Percentiles rank a stretch among this genome's conserved stretches.
These are phyloP conservation scores for Eutrema heterophyllum DNA, from an alignment of 345 rosid genomes.

Conservation along the genomic window DNA sequence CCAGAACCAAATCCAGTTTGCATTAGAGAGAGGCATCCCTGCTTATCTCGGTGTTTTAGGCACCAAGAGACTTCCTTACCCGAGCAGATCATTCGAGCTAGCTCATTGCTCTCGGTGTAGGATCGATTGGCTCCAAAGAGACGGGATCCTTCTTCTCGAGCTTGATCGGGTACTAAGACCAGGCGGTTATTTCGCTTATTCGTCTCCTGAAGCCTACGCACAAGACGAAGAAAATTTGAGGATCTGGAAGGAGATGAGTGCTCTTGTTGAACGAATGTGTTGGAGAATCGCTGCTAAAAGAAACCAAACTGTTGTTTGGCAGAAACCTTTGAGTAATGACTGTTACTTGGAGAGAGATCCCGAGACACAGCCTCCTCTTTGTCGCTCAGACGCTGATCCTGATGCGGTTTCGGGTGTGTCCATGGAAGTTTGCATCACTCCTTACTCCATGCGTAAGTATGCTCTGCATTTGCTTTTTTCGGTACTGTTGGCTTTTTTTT, in stretches of 20 bases:
- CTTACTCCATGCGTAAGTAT: constrained; percentile 82
- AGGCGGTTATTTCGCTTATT: constrained; percentile 97
- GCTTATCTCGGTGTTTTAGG: constrained; percentile 98
- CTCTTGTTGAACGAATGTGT: constrained; percentile 89
- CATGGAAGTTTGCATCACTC: constrained; percentile 94
- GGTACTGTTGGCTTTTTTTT: too few relatives aligned
- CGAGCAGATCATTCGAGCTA: constrained; percentile 96
- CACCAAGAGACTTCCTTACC: constrained; percentile 94
- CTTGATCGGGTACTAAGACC: constrained; percentile 94
- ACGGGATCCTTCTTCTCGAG: constrained; percentile 96
- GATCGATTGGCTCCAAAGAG: constrained; percentile 99
- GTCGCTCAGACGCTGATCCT: constrained; percentile 83
- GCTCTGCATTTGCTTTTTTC: neutral
- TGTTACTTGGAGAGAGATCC: constrained; percentile 79
- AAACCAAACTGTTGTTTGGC: constrained; percentile 98
- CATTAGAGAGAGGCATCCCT: constrained; percentile 96
- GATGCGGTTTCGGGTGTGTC: constrained; percentile 79
- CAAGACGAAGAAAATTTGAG: constrained; percentile 93
- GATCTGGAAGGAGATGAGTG: constrained; percentile 95
- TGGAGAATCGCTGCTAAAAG: constrained; percentile 89
- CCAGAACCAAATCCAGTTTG: constrained; percentile 99
- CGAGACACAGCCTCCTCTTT: constrained; percentile 86
- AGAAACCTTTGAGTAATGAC: constrained; percentile 85
- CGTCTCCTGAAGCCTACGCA: constrained; percentile 98
- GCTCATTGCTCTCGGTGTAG: constrained; percentile 99